phyloP scores from a whole-genome alignment of 345 rosid species.

The Rhodomyrtus tomentosa region DNA sequence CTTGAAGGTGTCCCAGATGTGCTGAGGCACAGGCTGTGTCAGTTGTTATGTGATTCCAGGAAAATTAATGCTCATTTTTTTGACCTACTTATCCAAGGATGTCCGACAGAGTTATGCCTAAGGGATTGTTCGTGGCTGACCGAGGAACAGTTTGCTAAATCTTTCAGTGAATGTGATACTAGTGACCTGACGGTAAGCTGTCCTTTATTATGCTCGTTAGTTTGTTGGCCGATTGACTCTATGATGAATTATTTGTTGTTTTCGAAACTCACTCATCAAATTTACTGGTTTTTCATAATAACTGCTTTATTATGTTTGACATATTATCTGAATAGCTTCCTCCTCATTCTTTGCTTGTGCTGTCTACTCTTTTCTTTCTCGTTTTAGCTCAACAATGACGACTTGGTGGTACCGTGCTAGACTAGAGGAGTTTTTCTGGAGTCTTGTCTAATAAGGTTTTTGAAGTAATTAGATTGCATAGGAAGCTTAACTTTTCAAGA shows the following conservation, averaged over 20 bases:
- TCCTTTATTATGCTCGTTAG: not conserved
- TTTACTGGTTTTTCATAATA: not conserved
- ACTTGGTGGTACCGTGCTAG: not conserved
- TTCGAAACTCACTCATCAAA: not conserved
- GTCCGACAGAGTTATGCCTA: conserved; percentile 58
- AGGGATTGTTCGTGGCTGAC: conserved; percentile 86
- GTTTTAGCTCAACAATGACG: not conserved
- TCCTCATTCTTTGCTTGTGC: not conserved
- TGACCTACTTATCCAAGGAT: conserved; percentile 46
- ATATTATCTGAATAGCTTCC: not conserved
- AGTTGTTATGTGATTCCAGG: conserved; percentile 60
- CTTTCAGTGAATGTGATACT: conserved; percentile 51
- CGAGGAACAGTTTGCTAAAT: conserved; percentile 49
- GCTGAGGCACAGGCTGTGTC: conserved; percentile 51
- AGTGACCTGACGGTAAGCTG: conserved; percentile 49
- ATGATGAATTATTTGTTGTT: not conserved
- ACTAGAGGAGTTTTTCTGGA: not conserved
- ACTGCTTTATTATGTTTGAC: not conserved
- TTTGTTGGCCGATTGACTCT: not conserved
- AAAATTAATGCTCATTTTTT: conserved; percentile 41
- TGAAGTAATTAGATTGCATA: not conserved
- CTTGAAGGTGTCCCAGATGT: conserved; percentile 73
- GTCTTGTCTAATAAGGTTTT: not conserved
- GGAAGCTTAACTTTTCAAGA: not conserved
- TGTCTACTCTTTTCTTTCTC: not conserved